Base-by-base conservation (phyloP, 805 yeast species). In the Yamadazyma scolyti region DNA sequence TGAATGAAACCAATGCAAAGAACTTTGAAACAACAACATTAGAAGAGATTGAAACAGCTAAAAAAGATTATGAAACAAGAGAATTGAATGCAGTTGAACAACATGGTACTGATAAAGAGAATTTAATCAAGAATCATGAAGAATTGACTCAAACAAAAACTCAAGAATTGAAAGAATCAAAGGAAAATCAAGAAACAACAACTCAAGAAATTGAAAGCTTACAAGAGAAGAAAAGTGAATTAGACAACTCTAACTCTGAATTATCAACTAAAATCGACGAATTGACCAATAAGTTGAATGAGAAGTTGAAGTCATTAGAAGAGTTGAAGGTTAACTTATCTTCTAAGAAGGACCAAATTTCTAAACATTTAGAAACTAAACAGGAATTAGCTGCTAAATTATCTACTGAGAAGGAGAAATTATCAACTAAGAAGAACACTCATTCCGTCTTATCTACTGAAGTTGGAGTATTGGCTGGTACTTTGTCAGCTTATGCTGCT, bases 31-130 rank as follows among this genome's bases (percentile, higher is more conserved):
- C 48, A n/a, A 55, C 56, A 13, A 63, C 72, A 23, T 61, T 53
- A 29, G 47, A 45, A 20, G 71, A 65, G 34, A 73, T 73, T 33
- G 68, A 59, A 39, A 61, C 67, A 21, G 73, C 73, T 36, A 59
- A 54, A 23, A 50, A 49, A 12, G 75, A 71, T 25, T 71, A 55
- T 36, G 67, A 56, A 31, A 56, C 56, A n/a, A 65, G 72, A 25
- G 79, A 73, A 53, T 48, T 44, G 12, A 56, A 61, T 27, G 73
- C 77, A 5, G 67, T 66, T 25, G 72, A 54, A 27, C 57, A 64
- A 34, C 79, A 74, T 44, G 61, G 42, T 9, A 49, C 48, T 13
- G 70, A 71, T 45, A 68, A 68, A 47, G 71, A 64, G 30, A 58
- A 60, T 17, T 52, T 71, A 31, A 35, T 50, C 24, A 56, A 54